Percentiles rank a stretch among this genome's conserved stretches.
Evolutionary conservation across 1,284 basidiomycete genomes (phyloP).

Genomic region (Heliocybe sulcata): DNA sequence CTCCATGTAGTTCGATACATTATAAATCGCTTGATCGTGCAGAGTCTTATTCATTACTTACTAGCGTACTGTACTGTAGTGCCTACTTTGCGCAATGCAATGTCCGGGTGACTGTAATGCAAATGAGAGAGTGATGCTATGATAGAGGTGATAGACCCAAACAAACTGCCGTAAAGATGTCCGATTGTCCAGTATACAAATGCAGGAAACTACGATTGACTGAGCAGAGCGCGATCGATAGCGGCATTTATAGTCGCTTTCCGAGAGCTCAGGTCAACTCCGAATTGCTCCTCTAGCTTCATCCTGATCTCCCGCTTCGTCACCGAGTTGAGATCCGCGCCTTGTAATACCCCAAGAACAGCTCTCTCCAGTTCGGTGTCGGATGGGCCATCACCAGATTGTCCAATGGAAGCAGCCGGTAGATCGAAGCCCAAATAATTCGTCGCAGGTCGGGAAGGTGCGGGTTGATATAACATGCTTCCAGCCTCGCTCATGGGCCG

Average conservation of each 20-base stretch:
- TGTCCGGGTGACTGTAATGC: neutral
- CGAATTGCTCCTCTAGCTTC: conserved; percentile 74
- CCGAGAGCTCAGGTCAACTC: conserved; percentile 59
- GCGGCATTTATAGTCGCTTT: conserved; percentile 66
- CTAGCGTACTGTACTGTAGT: neutral
- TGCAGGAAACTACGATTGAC: neutral
- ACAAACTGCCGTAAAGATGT: neutral
- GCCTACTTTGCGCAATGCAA: neutral
- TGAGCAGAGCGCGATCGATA: conserved; percentile 57
- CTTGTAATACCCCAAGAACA: conserved; percentile 64
- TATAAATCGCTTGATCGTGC: neutral
- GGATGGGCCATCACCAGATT: conserved; percentile 42
- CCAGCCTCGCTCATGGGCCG: conserved; percentile 15
- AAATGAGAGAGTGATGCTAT: neutral
- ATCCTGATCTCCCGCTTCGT: conserved; percentile 87
- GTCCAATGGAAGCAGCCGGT: conserved; percentile 43
- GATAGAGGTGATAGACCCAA: neutral
- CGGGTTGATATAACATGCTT: conserved; percentile 39
- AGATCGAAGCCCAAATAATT: conserved; percentile 71
- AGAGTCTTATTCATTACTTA: neutral
- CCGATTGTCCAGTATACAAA: neutral
- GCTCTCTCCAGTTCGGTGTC: conserved; percentile 69
- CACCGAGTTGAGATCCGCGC: conserved; percentile 80
- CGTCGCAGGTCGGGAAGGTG: conserved; percentile 60
- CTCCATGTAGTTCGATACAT: no score